phyloP scores from a whole-genome alignment of 106 monocot species.

The Alisma plantagoaquatica region DNA sequence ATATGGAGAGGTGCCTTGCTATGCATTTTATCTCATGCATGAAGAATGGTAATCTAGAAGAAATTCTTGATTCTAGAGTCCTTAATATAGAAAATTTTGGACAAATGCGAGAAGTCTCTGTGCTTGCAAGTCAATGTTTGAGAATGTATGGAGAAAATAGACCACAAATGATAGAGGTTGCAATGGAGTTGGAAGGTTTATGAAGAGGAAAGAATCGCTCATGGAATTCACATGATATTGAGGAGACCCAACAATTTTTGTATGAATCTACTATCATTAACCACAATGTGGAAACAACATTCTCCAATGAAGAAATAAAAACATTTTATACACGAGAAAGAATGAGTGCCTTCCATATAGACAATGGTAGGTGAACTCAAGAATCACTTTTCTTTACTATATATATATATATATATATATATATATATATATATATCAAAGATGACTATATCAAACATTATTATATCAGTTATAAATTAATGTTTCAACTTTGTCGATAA shows the following conservation, averaged over 20 bases:
- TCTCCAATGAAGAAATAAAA: no score
- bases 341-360: no score
- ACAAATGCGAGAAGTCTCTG: background rate
- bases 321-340: no score
- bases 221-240: background rate
- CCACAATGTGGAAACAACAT: no score
- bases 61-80: background rate
- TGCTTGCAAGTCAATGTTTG: background rate
- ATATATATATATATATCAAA: no score
- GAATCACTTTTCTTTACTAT: no score
- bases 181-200: background rate
- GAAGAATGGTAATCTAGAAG: background rate
- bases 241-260: background rate
- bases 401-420: no score
- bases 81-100: background rate
- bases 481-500: no score
- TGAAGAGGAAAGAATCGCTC: background rate
- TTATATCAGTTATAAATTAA: no score
- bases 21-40: background rate
- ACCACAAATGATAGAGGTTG: background rate
- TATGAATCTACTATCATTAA: no score
- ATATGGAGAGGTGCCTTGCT: background rate
- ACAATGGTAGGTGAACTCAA: no score
- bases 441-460: no score
- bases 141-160: background rate